Conservation (phyloP, 441 rosid genomes). For the Pelargonium cotyledonis region DNA sequence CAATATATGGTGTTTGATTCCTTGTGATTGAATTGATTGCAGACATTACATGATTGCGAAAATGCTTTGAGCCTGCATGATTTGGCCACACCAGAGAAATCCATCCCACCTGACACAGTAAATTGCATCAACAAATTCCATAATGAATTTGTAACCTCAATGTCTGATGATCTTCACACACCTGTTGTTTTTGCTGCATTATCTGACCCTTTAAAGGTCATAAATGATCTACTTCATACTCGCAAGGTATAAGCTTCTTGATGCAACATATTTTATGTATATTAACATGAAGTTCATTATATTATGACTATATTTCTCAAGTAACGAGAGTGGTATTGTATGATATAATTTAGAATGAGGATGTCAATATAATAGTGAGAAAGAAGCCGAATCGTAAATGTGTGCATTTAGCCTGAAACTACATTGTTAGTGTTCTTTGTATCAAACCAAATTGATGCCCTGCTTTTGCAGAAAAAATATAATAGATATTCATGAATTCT, state of each 20-base stretch:
- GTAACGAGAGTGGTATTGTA: background rate
- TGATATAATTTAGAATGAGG: background rate
- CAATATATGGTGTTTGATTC: background rate
- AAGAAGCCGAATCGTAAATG: background rate
- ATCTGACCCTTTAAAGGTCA: slow-evolving; percentile 71
- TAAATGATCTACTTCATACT: slow-evolving; percentile 78
- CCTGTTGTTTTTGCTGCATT: slow-evolving; percentile 75
- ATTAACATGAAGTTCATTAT: background rate
- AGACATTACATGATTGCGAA: slow-evolving; percentile 79
- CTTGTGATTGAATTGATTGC: background rate
- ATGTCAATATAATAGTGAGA: background rate
- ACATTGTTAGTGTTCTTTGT: background rate
- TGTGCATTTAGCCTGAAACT: background rate
- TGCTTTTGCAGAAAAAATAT: background rate
- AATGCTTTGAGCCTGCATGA: slow-evolving; percentile 52
- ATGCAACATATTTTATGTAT: slow-evolving; percentile 4
- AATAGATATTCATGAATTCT: background rate
- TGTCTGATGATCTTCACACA: slow-evolving; percentile 91
- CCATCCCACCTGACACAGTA: slow-evolving; percentile 45
- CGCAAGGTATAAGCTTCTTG: slow-evolving; percentile 45
- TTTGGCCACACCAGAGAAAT: slow-evolving; percentile 26
- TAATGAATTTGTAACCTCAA: slow-evolving; percentile 51
- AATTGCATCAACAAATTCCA: slow-evolving; percentile 42
- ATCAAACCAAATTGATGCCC: background rate
- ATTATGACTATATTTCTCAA: background rate